Conservation (phyloP, 768 basidiomycete genomes). For the Lactifluus echinatus region DNA sequence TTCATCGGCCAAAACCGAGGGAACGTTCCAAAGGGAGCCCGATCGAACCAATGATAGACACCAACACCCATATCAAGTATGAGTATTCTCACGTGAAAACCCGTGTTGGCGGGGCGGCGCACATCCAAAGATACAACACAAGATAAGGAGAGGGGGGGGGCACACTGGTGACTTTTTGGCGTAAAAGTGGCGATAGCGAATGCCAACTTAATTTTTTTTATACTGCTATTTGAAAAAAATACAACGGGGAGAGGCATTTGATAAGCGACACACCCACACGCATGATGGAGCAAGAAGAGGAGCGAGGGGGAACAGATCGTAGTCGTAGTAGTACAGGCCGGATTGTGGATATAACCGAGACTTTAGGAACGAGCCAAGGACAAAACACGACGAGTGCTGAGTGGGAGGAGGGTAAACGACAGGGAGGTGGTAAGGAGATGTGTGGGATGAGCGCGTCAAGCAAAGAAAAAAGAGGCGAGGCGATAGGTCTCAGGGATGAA, state of each 20-base stretch:
- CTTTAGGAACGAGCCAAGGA: conserved; percentile 31
- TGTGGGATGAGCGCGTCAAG: conserved; percentile 30
- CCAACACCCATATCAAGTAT: too few species aligned
- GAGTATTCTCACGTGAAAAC: too few species aligned
- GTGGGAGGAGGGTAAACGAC: conserved; percentile 26
- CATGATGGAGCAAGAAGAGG: conserved; percentile 11
- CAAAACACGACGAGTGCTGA: conserved; percentile 34
- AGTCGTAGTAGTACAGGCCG: conserved; percentile 39
- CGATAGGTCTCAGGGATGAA: neutral
- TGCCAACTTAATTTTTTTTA: too few species aligned
- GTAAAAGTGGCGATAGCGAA: too few species aligned
- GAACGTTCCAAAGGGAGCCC: too few species aligned
- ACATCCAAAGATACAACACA: too few species aligned
- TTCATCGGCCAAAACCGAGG: too few species aligned
- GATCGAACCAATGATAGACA: too few species aligned
- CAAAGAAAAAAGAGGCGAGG: conserved; percentile 13
- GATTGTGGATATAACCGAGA: conserved; percentile 34
- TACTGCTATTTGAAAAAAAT: neutral
- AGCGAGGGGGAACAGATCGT: conserved; percentile 4
- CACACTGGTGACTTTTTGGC: too few species aligned
- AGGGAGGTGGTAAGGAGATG: conserved; percentile 29
- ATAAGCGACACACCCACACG: conserved; percentile 17
- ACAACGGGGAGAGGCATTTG: conserved; percentile 3
- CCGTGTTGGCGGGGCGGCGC: too few species aligned
- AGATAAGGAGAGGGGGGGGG: too few species aligned